These are phyloP conservation scores for Flaveria robusta DNA, from an alignment of 129 eudicot species.

Conservation along the genomic window DNA sequence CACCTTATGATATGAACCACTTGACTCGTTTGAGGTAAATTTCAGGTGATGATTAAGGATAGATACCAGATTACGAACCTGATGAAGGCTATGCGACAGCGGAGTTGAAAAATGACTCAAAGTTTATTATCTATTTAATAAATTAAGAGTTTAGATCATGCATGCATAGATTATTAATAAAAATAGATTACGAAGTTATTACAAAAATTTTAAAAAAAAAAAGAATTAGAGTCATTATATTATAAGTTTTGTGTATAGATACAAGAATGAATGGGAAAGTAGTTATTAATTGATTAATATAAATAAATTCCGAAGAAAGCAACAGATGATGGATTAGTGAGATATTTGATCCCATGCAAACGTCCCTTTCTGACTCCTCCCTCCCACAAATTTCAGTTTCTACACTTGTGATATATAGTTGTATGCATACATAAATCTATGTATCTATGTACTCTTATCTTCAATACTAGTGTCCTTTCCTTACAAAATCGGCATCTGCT, in stretches of 20 bases:
- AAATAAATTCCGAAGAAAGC: conserved; percentile 48
- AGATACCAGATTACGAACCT: too few species aligned
- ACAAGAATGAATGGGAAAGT: conserved; percentile 18
- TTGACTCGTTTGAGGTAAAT: too few species aligned
- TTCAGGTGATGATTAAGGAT: too few species aligned
- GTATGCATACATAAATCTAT: conserved; percentile 16
- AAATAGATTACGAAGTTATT: too few species aligned
- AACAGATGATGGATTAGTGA: conserved; percentile 47
- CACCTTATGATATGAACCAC: too few species aligned
- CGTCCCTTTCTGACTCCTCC: conserved; percentile 74
- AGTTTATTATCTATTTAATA: too few species aligned
- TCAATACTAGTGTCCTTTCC: conserved; percentile 19
- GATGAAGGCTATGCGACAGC: too few species aligned
- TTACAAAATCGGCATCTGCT: conserved; percentile 22
- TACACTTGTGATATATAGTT: conserved; percentile 24
- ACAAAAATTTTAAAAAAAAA: too few species aligned
- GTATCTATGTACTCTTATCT: conserved; percentile 24
- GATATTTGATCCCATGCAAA: conserved; percentile 57
- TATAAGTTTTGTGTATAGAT: background rate
- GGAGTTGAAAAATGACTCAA: too few species aligned
- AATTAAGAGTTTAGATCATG: too few species aligned
- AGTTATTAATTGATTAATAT: conserved; percentile 1
- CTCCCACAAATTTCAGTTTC: conserved; percentile 49
- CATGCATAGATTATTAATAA: too few species aligned
- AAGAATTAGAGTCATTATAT: too few species aligned